Evolutionary conservation across 1,139 yeast species (phyloP).

Genomic region (Sugiyamaella grinbergsii): DNA sequence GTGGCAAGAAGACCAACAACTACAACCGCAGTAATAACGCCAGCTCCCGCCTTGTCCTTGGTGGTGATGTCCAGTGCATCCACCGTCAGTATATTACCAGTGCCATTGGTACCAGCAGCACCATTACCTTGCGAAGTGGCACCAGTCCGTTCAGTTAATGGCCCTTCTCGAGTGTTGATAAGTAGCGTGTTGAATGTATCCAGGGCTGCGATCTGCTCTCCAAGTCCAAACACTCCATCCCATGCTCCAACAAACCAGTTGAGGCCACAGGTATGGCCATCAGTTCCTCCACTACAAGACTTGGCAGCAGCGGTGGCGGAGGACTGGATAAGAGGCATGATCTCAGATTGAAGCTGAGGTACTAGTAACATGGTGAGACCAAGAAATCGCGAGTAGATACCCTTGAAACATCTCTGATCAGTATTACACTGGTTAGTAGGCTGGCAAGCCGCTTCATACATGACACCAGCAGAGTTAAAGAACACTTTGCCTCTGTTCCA

Average conservation of each 20-base stretch:
- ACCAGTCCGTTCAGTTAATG: slow-evolving; percentile 50
- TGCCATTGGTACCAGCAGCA: slow-evolving; percentile 38
- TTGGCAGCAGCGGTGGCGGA: slow-evolving; percentile 69
- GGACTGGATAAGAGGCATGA: slow-evolving; percentile 50
- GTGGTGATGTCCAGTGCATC: slow-evolving; percentile 34
- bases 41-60: slow-evolving; percentile 86
- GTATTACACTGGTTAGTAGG: slow-evolving; percentile 57
- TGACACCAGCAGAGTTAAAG: slow-evolving; percentile 50
- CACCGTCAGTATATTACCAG: slow-evolving; percentile 25
- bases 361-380: slow-evolving; percentile 62
- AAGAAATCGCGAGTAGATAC: slow-evolving; percentile 66
- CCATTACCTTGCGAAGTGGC: slow-evolving; percentile 48
- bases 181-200: slow-evolving; percentile 61
- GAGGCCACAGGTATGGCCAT: slow-evolving; percentile 76
- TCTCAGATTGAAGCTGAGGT: slow-evolving; percentile 49
- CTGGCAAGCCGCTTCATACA: slow-evolving; percentile 75
- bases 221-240: slow-evolving; percentile 72
- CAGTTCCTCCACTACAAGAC: slow-evolving; percentile 72
- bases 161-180: slow-evolving; percentile 45
- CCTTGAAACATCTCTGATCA: slow-evolving; percentile 79
- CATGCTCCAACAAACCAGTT: slow-evolving; percentile 58
- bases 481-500: slow-evolving; percentile 54
- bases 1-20: slow-evolving; percentile 65
- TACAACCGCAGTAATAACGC: slow-evolving; percentile 72
- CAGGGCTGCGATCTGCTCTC: slow-evolving; percentile 76